phyloP scores from a whole-genome alignment of 2,329 filamentous ascomycete genomes.

The Ascochyta koolunga region DNA sequence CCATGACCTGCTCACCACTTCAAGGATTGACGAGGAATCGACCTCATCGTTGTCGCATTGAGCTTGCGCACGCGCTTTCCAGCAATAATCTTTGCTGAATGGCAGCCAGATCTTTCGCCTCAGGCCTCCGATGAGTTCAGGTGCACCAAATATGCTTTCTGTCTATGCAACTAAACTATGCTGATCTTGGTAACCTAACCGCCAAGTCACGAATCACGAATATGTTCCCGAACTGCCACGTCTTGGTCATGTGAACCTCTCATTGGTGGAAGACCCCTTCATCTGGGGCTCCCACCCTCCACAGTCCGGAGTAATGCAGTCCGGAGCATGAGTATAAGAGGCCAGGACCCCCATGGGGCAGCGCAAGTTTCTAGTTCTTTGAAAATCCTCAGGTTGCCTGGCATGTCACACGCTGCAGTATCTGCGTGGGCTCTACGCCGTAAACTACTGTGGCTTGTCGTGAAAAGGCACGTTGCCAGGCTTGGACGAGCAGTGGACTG shows the following conservation, averaged over 20 bases:
- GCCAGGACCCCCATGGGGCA: constrained; percentile 13
- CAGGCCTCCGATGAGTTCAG: background rate
- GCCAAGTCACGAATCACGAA: constrained; percentile 8
- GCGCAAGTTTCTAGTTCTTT: background rate
- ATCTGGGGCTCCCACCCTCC: constrained; percentile 18
- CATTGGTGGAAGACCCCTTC: constrained; percentile 8
- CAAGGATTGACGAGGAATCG: background rate
- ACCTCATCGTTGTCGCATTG: background rate
- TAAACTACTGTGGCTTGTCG: constrained; percentile 13
- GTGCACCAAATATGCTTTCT: background rate
- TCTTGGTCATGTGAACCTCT: constrained; percentile 9
- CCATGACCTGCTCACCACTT: background rate
- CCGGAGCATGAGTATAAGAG: constrained; percentile 17
- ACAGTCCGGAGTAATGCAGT: constrained; percentile 14
- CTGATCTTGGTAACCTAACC: constrained; percentile 15
- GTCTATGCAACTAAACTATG: constrained; percentile 4
- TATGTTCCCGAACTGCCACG: constrained; percentile 8
- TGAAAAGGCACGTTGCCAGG: constrained; percentile 13
- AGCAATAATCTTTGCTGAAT: background rate
- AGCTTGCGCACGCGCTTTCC: background rate
- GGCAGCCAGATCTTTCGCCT: background rate
- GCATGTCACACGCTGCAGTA: constrained; percentile 12
- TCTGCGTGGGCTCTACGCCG: constrained; percentile 17
- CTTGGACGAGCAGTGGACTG: constrained; percentile 14
- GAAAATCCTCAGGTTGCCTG: background rate